These are phyloP conservation scores for Parathielavia hyrcaniae DNA, from an alignment of 495 filamentous ascomycete species.

Conservation along the genomic window DNA sequence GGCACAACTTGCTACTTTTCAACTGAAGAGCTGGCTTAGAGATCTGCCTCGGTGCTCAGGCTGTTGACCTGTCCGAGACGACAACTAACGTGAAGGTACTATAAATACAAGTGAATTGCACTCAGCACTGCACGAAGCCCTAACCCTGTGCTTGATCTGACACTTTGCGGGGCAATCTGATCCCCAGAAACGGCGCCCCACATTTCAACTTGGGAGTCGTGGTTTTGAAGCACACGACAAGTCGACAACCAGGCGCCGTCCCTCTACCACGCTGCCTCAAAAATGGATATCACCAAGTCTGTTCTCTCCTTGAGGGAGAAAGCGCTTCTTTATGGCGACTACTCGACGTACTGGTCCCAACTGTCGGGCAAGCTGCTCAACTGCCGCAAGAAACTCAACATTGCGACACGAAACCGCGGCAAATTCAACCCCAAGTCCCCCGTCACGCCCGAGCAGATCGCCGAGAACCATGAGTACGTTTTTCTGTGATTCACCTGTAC, in stretches of 20 bases:
- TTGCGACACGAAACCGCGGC: conserved; percentile 71
- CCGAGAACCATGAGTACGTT: conserved; percentile 66
- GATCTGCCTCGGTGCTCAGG: too few species aligned
- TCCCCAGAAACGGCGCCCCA: conserved; percentile 9
- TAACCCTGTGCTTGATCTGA: not conserved
- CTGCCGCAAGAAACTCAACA: conserved; percentile 74
- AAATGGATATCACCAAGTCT: conserved; percentile 87
- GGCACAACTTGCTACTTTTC: too few species aligned
- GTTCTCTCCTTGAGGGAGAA: conserved; percentile 70
- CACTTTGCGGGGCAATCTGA: not conserved
- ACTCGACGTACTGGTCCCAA: conserved; percentile 75
- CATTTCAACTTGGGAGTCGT: not conserved
- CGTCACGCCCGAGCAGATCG: conserved; percentile 72
- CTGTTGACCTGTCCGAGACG: not conserved
- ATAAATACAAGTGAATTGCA: too few species aligned
- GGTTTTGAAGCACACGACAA: conserved; percentile 10
- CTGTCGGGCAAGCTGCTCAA: conserved; percentile 76
- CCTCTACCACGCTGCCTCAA: not conserved
- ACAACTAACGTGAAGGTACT: too few species aligned
- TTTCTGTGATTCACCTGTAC: not conserved
- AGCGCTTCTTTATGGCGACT: conserved; percentile 79
- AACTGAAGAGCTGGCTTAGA: too few species aligned
- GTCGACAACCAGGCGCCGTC: not conserved
- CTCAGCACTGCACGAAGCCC: not conserved
- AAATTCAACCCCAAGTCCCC: conserved; percentile 71